Evolutionary conservation across 768 basidiomycete species (phyloP), one percentile per base, ranked within the genome.

Genomic region (Suillus clintonianus): DNA sequence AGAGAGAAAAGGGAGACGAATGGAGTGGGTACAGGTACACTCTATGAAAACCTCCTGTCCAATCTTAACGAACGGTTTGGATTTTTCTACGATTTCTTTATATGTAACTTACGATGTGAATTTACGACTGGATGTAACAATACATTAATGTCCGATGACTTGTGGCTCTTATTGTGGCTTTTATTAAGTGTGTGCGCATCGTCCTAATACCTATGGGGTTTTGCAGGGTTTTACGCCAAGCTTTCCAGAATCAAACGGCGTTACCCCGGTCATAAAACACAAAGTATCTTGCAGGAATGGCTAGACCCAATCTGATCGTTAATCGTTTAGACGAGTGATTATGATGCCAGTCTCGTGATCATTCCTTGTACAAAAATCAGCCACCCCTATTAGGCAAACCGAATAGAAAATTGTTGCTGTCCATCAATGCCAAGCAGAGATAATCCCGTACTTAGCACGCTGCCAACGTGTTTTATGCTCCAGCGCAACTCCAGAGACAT

Each of bases 1-100:
- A 86, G 77, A 73, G 79, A 61, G 87, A 86, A 67, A 90, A 89
- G 76, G 90, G 89, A 2, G 89, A 92, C 73, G 74, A 77, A 53
- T 91, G 89, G 90, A 90, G 88, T 68, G 90, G 90, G 27, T 92
- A 91, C 72, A 79, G 86, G 68, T 92, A 92, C 73, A 85, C 78
- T 17, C 71, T 86, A 50, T 90, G 71, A 83, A 17, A 57, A 19
- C 37, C 24, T 36, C 1, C 7, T 11, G 24, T 30, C 10, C 15
- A 17, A 22, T 58, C 11, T 8, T 30, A 34, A 8, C 19, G 0
- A 60, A 19, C 15, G 17, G 53, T 22, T 22, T 30, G 11, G 41
- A 36, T 45, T 62, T 17, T 41, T 27, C 17, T 5, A 9, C 2
- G 27, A 27, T 27, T 36, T 5, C 22, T 53, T 13, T 22, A 60